phyloP scores from a whole-genome alignment of 2,329 filamentous ascomycete species.

The Fusarium brevicatenulatum region DNA sequence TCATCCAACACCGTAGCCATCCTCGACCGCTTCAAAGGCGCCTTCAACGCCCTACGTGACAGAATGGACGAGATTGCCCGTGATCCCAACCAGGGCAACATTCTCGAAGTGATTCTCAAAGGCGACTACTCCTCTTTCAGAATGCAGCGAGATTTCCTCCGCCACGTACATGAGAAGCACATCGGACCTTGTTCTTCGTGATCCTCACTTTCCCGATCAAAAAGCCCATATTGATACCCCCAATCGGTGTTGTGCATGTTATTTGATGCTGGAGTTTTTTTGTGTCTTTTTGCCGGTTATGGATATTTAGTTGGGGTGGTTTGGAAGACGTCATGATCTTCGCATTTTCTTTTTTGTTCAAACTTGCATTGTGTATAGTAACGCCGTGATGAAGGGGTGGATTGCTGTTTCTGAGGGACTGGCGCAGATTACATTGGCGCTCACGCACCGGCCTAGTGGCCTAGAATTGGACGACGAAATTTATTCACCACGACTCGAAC shows the following conservation, averaged over 20 bases:
- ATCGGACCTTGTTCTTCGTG: conserved; percentile 49
- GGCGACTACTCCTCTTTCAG: conserved; percentile 83
- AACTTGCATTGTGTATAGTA: conserved; percentile 38
- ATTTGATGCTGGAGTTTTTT: conserved; percentile 26
- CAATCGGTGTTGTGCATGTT: conserved; percentile 10
- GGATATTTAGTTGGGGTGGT: conserved; percentile 22
- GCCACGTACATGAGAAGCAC: conserved; percentile 58
- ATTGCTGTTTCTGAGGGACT: not conserved
- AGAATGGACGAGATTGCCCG: conserved; percentile 65
- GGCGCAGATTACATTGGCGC: conserved; percentile 26
- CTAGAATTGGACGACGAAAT: conserved; percentile 41
- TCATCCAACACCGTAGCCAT: conserved; percentile 77
- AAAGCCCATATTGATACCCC: conserved; percentile 11
- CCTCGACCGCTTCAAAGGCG: conserved; percentile 74
- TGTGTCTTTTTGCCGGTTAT: conserved; percentile 14
- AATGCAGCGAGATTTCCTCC: conserved; percentile 72
- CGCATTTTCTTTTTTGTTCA: not conserved
- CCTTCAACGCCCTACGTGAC: conserved; percentile 65
- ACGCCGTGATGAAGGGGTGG: conserved; percentile 37
- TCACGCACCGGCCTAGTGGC: conserved; percentile 39
- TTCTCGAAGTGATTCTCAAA: conserved; percentile 77
- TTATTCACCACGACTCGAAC: conserved; percentile 18
- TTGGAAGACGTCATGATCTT: conserved; percentile 11
- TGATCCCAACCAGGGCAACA: conserved; percentile 47
- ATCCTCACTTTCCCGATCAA: not conserved